Evolutionary conservation across 768 basidiomycete genomes (phyloP).

Genomic region (Epithele typhae): DNA sequence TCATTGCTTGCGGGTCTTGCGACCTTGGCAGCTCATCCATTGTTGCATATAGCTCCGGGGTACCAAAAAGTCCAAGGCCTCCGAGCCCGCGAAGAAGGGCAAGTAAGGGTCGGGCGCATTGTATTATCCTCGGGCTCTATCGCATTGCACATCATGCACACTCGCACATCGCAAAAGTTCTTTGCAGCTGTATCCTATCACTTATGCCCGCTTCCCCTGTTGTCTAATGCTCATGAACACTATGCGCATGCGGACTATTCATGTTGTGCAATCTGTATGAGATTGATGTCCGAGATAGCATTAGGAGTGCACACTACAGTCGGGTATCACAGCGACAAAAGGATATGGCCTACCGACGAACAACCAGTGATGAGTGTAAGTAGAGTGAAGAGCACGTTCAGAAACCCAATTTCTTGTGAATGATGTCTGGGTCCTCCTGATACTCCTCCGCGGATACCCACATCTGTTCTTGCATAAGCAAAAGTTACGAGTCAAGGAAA

Average conservation of each 20-base stretch:
- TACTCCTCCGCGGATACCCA: conserved; percentile 99
- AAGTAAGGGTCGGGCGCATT: conserved; percentile 52
- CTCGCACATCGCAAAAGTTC: conserved; percentile 28
- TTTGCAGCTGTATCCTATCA: conserved; percentile 38
- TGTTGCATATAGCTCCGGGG: conserved; percentile 70
- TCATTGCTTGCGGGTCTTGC: not conserved
- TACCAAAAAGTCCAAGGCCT: conserved; percentile 92
- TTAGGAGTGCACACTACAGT: conserved; percentile 18
- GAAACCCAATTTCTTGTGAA: conserved; percentile 92
- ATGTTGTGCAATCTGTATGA: not conserved
- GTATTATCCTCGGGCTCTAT: conserved; percentile 26
- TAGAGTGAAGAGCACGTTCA: conserved; percentile 27
- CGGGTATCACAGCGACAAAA: conserved; percentile 22
- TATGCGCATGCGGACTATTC: conserved; percentile 30
- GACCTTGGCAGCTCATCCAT: conserved; percentile 6
- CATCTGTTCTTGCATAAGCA: conserved; percentile 56
- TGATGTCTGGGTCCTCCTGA: conserved; percentile 98
- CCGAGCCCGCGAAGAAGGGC: conserved; percentile 88
- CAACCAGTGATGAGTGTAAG: conserved; percentile 7
- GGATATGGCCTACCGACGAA: conserved; percentile 19
- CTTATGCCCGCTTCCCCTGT: conserved; percentile 31
- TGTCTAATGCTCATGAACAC: conserved; percentile 26
- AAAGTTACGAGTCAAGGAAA: not conserved
- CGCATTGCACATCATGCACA: conserved; percentile 29
- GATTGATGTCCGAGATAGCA: conserved; percentile 9